Conservation (phyloP, 495 filamentous ascomycete species). For the Penicillium bialowiezense region DNA sequence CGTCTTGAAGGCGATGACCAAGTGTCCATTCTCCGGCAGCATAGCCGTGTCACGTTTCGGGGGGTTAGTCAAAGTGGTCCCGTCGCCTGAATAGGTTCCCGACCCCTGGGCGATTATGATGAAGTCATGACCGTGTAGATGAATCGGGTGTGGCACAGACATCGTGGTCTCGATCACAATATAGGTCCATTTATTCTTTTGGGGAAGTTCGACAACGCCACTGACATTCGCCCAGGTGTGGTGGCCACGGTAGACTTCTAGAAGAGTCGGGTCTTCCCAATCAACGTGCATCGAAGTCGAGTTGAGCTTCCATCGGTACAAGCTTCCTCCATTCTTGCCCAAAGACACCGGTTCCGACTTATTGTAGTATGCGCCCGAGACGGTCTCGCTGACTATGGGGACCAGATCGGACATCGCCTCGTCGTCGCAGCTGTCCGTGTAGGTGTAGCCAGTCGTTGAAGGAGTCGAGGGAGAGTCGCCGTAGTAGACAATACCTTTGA, state of each 20-base stretch:
- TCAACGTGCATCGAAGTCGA: constrained; percentile 25
- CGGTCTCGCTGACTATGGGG: constrained; percentile 29
- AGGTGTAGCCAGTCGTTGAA: neutral
- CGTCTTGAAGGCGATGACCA: constrained; percentile 53
- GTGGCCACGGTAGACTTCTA: constrained; percentile 19
- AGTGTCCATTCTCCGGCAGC: constrained; percentile 43
- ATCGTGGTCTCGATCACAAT: constrained; percentile 50
- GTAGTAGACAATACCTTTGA: constrained; percentile 4
- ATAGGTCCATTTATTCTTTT: constrained; percentile 59
- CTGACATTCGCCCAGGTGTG: constrained; percentile 11
- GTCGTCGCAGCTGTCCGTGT: neutral
- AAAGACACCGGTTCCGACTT: constrained; percentile 13
- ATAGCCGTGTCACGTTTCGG: constrained; percentile 60
- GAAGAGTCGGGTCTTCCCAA: constrained; percentile 26
- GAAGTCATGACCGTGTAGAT: constrained; percentile 72
- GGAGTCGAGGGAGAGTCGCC: neutral
- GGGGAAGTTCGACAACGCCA: constrained; percentile 45
- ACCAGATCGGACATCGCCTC: neutral
- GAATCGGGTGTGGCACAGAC: constrained; percentile 73
- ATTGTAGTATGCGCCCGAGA: constrained; percentile 8
- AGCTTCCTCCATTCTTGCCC: constrained; percentile 5
- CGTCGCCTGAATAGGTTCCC: constrained; percentile 9
- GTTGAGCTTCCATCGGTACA: constrained; percentile 29
- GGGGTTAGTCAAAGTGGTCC: constrained; percentile 34
- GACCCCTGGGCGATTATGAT: constrained; percentile 12